phyloP scores from a whole-genome alignment of 2,329 filamentous ascomycete species.

The Cercospora beticola region DNA sequence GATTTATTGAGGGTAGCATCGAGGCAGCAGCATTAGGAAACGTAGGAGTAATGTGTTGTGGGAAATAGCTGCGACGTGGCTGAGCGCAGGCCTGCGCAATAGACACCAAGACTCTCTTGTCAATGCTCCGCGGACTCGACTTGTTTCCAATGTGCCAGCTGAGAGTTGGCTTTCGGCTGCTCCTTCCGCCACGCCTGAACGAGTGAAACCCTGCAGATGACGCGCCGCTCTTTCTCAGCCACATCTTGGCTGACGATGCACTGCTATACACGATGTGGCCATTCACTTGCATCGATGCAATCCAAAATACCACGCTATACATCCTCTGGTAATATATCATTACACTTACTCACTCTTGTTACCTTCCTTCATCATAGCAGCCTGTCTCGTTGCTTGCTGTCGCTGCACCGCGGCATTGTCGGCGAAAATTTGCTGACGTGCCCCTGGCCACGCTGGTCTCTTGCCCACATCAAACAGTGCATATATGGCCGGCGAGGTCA shows the following conservation, averaged over 20 bases:
- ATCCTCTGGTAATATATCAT: not conserved
- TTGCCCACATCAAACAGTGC: constrained; percentile 40
- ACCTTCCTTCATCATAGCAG: not conserved
- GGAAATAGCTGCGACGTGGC: not conserved
- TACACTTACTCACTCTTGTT: not conserved
- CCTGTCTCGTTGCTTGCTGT: constrained; percentile 2
- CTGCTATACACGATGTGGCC: not conserved
- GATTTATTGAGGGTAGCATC: not conserved
- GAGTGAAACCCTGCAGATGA: constrained; percentile 6
- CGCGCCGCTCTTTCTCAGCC: constrained; percentile 1
- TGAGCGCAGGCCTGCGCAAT: constrained; percentile 2
- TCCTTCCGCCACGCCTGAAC: constrained; percentile 1
- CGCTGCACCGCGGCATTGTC: constrained; percentile 10
- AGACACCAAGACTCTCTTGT: not conserved
- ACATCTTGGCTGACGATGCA: not conserved
- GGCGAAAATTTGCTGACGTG: constrained; percentile 30
- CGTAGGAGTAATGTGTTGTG: not conserved
- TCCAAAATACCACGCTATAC: not conserved
- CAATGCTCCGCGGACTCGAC: constrained; percentile 1
- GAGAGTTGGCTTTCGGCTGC: constrained; percentile 5
- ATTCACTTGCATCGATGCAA: not conserved
- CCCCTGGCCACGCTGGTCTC: constrained; percentile 37
- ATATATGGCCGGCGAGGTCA: constrained; percentile 38
- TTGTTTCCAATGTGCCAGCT: constrained; percentile 1
- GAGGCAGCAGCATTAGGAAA: constrained; percentile 5